Evolutionary conservation across 352 stramenopile species (phyloP), one percentile per base, ranked within the genome.

Genomic region (Pythium periplocum): DNA sequence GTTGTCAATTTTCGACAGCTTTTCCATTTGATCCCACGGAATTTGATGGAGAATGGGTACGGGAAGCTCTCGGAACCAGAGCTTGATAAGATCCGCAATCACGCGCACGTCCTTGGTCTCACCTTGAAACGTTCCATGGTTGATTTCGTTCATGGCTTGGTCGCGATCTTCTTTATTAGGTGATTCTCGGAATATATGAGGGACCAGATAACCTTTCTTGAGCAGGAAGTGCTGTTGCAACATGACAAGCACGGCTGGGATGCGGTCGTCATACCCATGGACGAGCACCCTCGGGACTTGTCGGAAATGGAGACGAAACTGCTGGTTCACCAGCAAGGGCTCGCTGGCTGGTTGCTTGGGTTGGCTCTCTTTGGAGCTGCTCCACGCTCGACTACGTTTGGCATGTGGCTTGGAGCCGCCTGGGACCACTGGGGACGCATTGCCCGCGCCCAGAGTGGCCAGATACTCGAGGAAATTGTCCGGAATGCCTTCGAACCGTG

Each of bases 161-260:
- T 94, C 78, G 26, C 87, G 87, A 17, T 95, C 84, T n/a, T 69
- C 69, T 52, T 94, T 94, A 62, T 75, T 90, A 7, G 87, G 86
- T 26, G 86, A 93, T 47, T 96, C 78, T 7, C 87, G 77, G 62
- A 96, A 96, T 47, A 96, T 94, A 42, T 95, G 81, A 30, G 87
- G 81, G 7, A 73, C 55, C 1, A 81, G 44, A 51, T 77, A 72
- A 35, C 87, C 87, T 32, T 79, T 48, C 51, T 92, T 85, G 6
- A 64, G 59, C 26, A 85, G 43, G 39, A 96, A 91, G 48, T 93
- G 71, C 26, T 93, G 75, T 36, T 87, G 71, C 36, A 96, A 71
- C 83, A 96, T 93, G 48, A 90, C 65, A 7, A 96, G 65, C 50
- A 96, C 84, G 3, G 82, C 83, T 7, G 87, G 87, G 26, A 96